phyloP scores from a whole-genome alignment of 2,329 filamentous ascomycete species.

The Talaromyces sp. region DNA sequence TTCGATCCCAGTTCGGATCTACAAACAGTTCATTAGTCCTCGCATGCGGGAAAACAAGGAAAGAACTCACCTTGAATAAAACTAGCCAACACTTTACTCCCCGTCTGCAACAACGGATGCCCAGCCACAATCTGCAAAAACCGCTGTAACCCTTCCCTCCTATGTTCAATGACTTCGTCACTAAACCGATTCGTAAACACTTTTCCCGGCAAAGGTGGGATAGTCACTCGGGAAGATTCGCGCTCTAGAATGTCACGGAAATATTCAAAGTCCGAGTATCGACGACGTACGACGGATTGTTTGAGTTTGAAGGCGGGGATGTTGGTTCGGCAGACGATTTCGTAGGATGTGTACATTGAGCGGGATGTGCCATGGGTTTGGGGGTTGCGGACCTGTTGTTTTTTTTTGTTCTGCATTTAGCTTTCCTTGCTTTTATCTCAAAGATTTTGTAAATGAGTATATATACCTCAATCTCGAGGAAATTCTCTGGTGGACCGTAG shows the following conservation, averaged over 20 bases:
- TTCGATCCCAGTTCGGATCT: constrained; percentile 72
- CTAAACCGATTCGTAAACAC: constrained; percentile 98
- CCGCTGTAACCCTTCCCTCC: constrained; percentile 83
- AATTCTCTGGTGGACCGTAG: constrained; percentile 97
- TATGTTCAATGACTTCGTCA: constrained; percentile 95
- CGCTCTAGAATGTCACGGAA: constrained; percentile 97
- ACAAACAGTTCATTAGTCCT: constrained; percentile 4
- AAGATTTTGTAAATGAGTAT: too few species aligned
- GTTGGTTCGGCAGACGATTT: constrained; percentile 96
- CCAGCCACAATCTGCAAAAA: constrained; percentile 97
- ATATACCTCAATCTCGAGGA: constrained; percentile 90
- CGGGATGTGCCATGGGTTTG: constrained; percentile 91
- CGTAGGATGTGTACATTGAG: constrained; percentile 97
- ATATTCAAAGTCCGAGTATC: constrained; percentile 98
- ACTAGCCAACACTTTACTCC: constrained; percentile 89
- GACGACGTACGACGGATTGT: constrained; percentile 77
- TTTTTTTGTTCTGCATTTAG: background rate
- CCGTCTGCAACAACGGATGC: constrained; percentile 92
- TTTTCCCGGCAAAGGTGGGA: constrained; percentile 91
- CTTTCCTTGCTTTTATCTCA: too few species aligned
- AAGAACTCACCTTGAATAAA: constrained; percentile 80
- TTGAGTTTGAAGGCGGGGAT: constrained; percentile 98
- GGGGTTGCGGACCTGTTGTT: constrained; percentile 74
- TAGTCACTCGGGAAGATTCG: constrained; percentile 88
- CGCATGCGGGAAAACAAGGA: too few species aligned